Conservation (phyloP, 805 yeast genomes). For the Kazachstania viticola region DNA sequence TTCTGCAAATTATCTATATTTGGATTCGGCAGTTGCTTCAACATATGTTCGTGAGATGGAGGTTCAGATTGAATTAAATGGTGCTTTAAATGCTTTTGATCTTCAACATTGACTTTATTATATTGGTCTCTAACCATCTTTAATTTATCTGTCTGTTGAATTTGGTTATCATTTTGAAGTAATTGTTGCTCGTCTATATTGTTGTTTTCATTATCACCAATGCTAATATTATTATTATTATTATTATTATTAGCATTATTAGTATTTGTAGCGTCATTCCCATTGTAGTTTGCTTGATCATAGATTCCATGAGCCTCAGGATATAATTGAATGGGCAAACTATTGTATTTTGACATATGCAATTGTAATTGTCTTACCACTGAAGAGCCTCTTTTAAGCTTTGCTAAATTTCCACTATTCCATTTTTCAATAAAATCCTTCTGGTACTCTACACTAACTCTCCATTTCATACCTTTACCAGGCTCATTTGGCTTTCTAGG, state of each 20-base stretch:
- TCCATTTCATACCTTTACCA: conserved; percentile 99
- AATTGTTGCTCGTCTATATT: background rate
- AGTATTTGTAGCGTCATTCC: conserved; percentile 1
- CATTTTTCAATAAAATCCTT: conserved; percentile 77
- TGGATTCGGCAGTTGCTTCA: too few species aligned
- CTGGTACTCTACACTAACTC: conserved; percentile 73
- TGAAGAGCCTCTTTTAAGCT: conserved; percentile 67
- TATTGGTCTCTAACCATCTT: background rate
- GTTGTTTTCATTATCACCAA: background rate
- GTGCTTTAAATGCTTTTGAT: too few species aligned
- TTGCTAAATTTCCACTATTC: conserved; percentile 61
- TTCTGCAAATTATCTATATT: too few species aligned
- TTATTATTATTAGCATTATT: conserved; percentile 1
- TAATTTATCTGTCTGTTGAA: background rate
- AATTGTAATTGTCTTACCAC: conserved; percentile 71
- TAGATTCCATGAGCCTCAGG: too few species aligned
- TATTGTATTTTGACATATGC: conserved; percentile 42
- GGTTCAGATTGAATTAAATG: too few species aligned
- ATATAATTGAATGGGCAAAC: conserved; percentile 28
- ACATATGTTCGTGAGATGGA: too few species aligned
- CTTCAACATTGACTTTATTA: background rate
- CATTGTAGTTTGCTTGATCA: too few species aligned
- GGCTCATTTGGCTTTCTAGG: conserved; percentile 94
- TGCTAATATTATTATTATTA: background rate
- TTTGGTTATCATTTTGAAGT: too few species aligned